Conservation (phyloP, 2,329 filamentous ascomycete species). For the Pestalotiopsis sp. region DNA sequence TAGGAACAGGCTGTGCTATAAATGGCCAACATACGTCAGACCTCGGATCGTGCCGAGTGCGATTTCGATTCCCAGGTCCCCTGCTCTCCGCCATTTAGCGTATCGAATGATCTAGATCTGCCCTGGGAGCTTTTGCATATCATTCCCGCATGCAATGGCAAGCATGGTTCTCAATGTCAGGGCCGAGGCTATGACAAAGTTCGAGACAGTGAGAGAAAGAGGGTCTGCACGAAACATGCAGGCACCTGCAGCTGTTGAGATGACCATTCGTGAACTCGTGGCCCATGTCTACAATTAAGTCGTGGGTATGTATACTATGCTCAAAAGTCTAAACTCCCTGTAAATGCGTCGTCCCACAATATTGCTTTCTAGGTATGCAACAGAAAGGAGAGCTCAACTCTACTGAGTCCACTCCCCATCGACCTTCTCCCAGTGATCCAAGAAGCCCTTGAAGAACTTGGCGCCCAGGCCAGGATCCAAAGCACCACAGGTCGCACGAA, state of each 20-base stretch:
- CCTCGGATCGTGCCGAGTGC: constrained; percentile 3
- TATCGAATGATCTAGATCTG: not conserved
- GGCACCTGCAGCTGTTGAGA: not conserved
- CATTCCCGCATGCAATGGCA: not conserved
- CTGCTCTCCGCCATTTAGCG: not conserved
- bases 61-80: not conserved
- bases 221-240: not conserved
- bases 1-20: not conserved
- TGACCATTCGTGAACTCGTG: not conserved
- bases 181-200: not conserved
- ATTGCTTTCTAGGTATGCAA: not conserved
- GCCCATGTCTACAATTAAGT: not conserved
- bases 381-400: not conserved
- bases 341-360: not conserved
- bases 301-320: not conserved
- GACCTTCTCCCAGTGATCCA: constrained; percentile 83
- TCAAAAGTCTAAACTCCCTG: not conserved
- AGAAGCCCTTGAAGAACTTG: constrained; percentile 85
- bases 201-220: not conserved
- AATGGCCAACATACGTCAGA: not conserved
- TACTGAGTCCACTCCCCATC: constrained; percentile 71
- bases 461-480: constrained; percentile 87
- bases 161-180: not conserved
- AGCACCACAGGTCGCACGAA: constrained; percentile 84
- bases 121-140: not conserved